phyloP scores from a whole-genome alignment of 2,329 filamentous ascomycete genomes.

The Pestalotiopsis sp. region DNA sequence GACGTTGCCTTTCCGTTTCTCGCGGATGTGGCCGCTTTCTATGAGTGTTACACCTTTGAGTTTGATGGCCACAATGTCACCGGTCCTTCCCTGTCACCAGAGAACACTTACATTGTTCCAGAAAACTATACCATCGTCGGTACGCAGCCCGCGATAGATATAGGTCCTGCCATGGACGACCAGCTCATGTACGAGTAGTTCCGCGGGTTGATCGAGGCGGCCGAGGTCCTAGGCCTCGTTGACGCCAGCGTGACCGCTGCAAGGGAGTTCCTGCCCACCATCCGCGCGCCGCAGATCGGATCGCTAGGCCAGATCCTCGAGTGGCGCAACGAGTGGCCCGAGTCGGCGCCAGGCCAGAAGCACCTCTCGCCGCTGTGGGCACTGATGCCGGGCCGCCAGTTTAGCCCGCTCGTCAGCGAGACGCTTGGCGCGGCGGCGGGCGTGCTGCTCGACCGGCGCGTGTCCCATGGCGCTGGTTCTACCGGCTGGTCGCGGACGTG shows the following conservation, averaged over 20 bases:
- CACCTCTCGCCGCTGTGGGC: constrained; percentile 23
- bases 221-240: constrained; percentile 11
- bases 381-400: constrained; percentile 19
- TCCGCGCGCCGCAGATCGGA: constrained; percentile 17
- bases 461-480: constrained; percentile 21
- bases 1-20: constrained; percentile 29
- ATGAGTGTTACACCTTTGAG: constrained; percentile 38
- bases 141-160: constrained; percentile 14
- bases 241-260: constrained; percentile 14
- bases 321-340: constrained; percentile 22
- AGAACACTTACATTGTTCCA: constrained; percentile 18
- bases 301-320: constrained; percentile 24
- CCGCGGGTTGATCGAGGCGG: constrained; percentile 22
- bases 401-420: constrained; percentile 17
- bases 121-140: constrained; percentile 7
- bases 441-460: constrained; percentile 17
- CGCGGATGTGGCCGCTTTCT: constrained; percentile 35
- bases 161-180: constrained; percentile 18
- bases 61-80: constrained; percentile 23
- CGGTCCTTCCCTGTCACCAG: constrained; percentile 20
- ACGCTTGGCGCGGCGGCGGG: constrained; percentile 15
- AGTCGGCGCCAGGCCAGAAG: constrained; percentile 18
- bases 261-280: constrained; percentile 9
- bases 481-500: constrained; percentile 51
- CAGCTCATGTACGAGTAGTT: constrained; percentile 39